Evolutionary conservation across 768 basidiomycete species (phyloP).

Genomic region (Trametes villosa): DNA sequence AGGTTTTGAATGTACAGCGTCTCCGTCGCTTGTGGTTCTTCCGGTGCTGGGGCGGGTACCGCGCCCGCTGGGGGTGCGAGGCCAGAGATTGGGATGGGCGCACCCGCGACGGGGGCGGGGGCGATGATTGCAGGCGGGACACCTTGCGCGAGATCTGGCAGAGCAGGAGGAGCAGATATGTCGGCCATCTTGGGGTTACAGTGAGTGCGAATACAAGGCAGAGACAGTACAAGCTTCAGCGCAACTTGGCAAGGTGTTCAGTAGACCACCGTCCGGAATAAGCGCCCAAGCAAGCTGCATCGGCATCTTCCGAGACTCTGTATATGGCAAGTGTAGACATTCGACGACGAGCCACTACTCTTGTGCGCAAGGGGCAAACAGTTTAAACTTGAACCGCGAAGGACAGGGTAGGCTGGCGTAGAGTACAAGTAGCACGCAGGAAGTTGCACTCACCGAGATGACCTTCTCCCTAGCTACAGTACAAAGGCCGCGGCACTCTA

Average conservation of each 20-base stretch:
- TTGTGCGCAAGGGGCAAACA: not conserved
- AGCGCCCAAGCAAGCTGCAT: not conserved
- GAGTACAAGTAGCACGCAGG: no score
- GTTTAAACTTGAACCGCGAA: no score
- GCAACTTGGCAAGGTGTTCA: not conserved
- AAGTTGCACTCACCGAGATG: no score
- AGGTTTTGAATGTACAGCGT: constrained; percentile 96
- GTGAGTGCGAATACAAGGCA: not conserved
- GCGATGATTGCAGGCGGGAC: constrained; percentile 24
- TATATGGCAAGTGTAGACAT: not conserved
- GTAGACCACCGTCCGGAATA: not conserved
- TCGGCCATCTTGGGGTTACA: constrained; percentile 44
- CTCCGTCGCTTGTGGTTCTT: constrained; percentile 63
- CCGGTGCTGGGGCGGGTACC: constrained; percentile 13
- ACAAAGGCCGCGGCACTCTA: no score
- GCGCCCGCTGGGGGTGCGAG: constrained; percentile 21
- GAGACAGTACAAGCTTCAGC: not conserved
- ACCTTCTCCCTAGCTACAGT: no score
- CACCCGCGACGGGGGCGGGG: constrained; percentile 27
- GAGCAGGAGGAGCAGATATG: constrained; percentile 38
- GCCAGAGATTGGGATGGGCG: constrained; percentile 20
- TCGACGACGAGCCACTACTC: not conserved
- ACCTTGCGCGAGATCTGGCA: constrained; percentile 34
- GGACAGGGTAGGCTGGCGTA: no score
- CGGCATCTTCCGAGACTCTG: not conserved